phyloP scores from a whole-genome alignment of 176 grass and related monocot genomes.

The Bonia amplexicaulis region DNA sequence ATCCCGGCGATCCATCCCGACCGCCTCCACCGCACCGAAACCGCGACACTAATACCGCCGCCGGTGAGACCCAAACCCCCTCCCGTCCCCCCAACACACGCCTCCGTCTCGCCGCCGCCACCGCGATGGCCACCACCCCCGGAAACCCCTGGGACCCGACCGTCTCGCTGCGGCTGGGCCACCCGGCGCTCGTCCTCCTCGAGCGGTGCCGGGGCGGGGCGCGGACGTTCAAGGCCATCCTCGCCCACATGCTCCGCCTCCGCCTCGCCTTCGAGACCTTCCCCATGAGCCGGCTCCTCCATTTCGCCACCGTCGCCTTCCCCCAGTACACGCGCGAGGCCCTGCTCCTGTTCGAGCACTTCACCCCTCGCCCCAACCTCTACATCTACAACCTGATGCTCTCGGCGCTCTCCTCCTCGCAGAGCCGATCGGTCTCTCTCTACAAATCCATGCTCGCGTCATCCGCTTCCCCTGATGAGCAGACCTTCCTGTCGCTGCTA shows the following conservation, averaged over 20 bases:
- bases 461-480: conserved; percentile 20
- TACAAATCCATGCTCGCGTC: conserved; percentile 42
- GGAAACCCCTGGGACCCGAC: conserved; percentile 40
- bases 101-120: not conserved
- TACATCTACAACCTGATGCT: conserved; percentile 56
- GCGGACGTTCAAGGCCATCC: conserved; percentile 36
- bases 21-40: not conserved
- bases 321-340: conserved; percentile 23
- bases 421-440: not conserved
- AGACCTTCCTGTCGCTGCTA: conserved; percentile 52
- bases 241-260: conserved; percentile 49
- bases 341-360: conserved; percentile 45
- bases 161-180: conserved; percentile 45
- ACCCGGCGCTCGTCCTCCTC: conserved; percentile 49
- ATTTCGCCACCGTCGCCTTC: conserved; percentile 37
- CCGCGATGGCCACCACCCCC: conserved; percentile 1
- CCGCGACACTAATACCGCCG: not conserved
- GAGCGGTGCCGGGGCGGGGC: conserved; percentile 31
- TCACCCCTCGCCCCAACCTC: conserved; percentile 50
- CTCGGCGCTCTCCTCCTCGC: conserved; percentile 29
- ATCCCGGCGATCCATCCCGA: not conserved
- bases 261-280: conserved; percentile 43
- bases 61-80: not conserved
- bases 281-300: conserved; percentile 57
- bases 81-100: not conserved